Evolutionary conservation across 768 basidiomycete species (phyloP).

Genomic region (Hortiboletus flavorubellus): DNA sequence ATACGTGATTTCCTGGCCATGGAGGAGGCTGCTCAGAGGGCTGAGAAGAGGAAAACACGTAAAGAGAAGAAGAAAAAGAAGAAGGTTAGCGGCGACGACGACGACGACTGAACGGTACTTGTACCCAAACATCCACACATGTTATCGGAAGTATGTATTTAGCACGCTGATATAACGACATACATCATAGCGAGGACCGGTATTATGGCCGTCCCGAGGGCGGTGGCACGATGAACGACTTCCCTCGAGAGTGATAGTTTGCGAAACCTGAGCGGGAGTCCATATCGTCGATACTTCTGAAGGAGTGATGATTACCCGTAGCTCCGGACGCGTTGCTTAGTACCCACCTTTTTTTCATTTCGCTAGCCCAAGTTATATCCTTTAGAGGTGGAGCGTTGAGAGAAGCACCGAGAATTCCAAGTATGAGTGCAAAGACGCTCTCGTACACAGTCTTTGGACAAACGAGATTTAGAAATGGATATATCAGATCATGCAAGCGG

Average conservation of each 20-base stretch:
- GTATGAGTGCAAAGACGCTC: slow-evolving; percentile 55
- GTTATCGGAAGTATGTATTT: slow-evolving; percentile 3
- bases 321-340: not conserved
- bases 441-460: slow-evolving; percentile 60
- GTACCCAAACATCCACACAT: not conserved
- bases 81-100: slow-evolving; percentile 24
- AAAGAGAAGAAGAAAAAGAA: slow-evolving; percentile 71
- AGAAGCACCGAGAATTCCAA: slow-evolving; percentile 73
- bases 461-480: not conserved
- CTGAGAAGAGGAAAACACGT: slow-evolving; percentile 64
- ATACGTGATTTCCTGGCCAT: slow-evolving; percentile 79
- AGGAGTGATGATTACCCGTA: not conserved
- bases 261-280: slow-evolving; percentile 64
- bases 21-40: slow-evolving; percentile 63
- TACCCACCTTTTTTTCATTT: slow-evolving; percentile 77
- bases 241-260: slow-evolving; percentile 58
- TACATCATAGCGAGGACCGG: not conserved
- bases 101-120: slow-evolving; percentile 29
- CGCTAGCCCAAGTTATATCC: slow-evolving; percentile 86
- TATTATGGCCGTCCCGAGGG: slow-evolving; percentile 4
- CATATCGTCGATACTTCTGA: slow-evolving; percentile 73
- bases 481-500: not conserved
- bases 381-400: slow-evolving; percentile 64
- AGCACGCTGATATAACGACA: not conserved
- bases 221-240: slow-evolving; percentile 26